Conservation (phyloP, 140 eudicot genomes). For the Artemisia princeps region DNA sequence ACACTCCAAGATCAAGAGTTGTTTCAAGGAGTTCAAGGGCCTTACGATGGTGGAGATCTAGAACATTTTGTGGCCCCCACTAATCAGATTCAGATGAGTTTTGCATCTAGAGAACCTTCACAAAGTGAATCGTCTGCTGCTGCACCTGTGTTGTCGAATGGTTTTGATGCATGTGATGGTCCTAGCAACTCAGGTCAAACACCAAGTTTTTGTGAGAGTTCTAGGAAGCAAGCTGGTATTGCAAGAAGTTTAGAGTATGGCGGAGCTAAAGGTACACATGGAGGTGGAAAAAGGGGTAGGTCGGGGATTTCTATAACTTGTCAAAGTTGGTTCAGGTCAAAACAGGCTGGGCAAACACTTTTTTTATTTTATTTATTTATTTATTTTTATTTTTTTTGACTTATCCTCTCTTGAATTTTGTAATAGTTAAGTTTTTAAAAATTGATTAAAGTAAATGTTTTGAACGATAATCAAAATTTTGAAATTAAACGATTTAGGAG, state of each 20-base stretch:
- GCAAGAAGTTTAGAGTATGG: background rate
- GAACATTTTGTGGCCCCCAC: slow-evolving; percentile 40
- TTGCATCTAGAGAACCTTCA: slow-evolving; percentile 53
- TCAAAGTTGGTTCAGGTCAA: background rate
- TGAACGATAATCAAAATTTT: slow-evolving; percentile 1
- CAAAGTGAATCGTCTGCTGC: slow-evolving; percentile 81
- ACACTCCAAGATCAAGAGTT: slow-evolving; percentile 34
- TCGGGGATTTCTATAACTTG: too few species aligned
- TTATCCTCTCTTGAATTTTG: background rate
- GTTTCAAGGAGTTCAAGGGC: slow-evolving; percentile 45
- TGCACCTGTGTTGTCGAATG: slow-evolving; percentile 51
- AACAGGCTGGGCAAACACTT: background rate
- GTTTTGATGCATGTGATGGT: slow-evolving; percentile 65
- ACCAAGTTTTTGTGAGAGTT: slow-evolving; percentile 14
- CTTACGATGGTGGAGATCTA: slow-evolving; percentile 30
- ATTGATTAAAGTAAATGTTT: background rate
- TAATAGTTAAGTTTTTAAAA: background rate
- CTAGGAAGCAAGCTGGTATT: background rate
- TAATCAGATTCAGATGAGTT: slow-evolving; percentile 45
- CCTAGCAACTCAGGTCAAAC: slow-evolving; percentile 59
- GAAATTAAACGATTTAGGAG: background rate
- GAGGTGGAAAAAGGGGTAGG: too few species aligned
- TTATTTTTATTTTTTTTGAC: too few species aligned
- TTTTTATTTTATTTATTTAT: too few species aligned
- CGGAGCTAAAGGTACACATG: too few species aligned